Conservation (phyloP, 768 basidiomycete genomes). For the Epithele typhae region DNA sequence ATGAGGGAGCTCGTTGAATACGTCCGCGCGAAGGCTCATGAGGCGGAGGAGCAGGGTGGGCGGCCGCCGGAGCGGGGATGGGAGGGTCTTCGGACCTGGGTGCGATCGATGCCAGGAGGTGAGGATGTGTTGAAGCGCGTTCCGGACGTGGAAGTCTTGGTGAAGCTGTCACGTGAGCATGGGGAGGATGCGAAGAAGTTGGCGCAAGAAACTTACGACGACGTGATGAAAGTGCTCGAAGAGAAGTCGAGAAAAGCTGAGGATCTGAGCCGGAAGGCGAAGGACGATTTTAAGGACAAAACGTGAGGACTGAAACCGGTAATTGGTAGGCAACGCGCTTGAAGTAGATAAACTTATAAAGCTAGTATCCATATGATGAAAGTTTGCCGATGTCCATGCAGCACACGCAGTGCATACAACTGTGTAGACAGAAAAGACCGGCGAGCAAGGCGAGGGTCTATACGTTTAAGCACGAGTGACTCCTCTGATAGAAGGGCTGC, state of each 20-base stretch:
- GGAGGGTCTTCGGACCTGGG: slow-evolving; percentile 24
- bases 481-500: no score
- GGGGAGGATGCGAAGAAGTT: slow-evolving; percentile 28
- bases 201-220: slow-evolving; percentile 28
- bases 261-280: slow-evolving; percentile 20
- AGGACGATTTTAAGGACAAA: slow-evolving; percentile 21
- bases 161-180: slow-evolving; percentile 20
- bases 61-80: slow-evolving; percentile 13
- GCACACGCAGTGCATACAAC: no score
- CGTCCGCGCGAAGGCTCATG: slow-evolving; percentile 23
- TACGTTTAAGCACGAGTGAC: no score
- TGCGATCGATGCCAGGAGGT: slow-evolving; percentile 26
- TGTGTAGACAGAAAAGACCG: no score
- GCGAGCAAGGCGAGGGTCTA: no score
- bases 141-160: slow-evolving; percentile 22
- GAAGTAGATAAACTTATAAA: no score
- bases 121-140: slow-evolving; percentile 24
- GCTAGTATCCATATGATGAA: no score
- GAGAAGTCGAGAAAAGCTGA: slow-evolving; percentile 28
- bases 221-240: slow-evolving; percentile 25
- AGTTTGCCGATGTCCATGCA: no score
- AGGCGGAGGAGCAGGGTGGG: slow-evolving; percentile 16
- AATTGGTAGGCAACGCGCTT: no score
- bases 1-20: slow-evolving; percentile 26
- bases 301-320: neutral